Percentiles rank a stretch among this genome's conserved stretches.
phyloP scores from a whole-genome alignment of 768 basidiomycete species.

The Boletus tomentosulus region DNA sequence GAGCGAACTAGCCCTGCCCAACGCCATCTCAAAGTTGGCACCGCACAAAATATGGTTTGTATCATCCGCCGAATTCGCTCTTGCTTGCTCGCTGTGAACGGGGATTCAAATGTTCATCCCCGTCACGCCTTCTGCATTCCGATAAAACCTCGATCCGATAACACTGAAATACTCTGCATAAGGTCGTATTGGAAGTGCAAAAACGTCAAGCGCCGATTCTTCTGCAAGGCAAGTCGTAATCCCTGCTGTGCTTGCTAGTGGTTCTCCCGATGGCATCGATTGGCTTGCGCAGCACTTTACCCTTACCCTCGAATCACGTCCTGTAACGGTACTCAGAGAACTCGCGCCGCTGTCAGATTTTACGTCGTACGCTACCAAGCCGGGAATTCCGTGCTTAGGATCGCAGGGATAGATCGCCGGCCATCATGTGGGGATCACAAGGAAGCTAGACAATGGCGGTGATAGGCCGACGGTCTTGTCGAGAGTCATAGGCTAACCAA shows the following conservation, averaged over 20 bases:
- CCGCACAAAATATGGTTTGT: conserved; percentile 1
- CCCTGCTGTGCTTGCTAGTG: conserved; percentile 6
- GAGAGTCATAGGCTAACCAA: conserved; percentile 7
- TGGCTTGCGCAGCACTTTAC: conserved; percentile 17
- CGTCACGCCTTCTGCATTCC: conserved; percentile 16
- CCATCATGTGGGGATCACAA: conserved; percentile 11
- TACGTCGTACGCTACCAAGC: conserved; percentile 18
- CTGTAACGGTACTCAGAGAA: conserved; percentile 15
- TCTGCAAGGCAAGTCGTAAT: conserved; percentile 16
- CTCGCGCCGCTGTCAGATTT: conserved; percentile 26
- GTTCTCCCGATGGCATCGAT: conserved; percentile 32
- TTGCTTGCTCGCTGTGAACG: conserved; percentile 23
- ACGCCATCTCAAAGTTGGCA: conserved; percentile 1
- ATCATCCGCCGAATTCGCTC: conserved; percentile 16
- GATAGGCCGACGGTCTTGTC: conserved; percentile 20
- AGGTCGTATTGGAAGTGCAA: conserved; percentile 18
- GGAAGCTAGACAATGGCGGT: conserved; percentile 22
- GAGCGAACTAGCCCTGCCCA: background rate
- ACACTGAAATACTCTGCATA: conserved; percentile 7
- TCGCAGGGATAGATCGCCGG: conserved; percentile 9
- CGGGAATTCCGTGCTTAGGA: conserved; percentile 7
- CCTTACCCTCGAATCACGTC: conserved; percentile 29
- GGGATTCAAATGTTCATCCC: conserved; percentile 16
- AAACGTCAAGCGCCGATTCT: conserved; percentile 10
- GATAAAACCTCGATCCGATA: conserved; percentile 21